These are phyloP conservation scores for Capronia coronata DNA, from an alignment of 2,329 filamentous ascomycete species.

Conservation along the genomic window DNA sequence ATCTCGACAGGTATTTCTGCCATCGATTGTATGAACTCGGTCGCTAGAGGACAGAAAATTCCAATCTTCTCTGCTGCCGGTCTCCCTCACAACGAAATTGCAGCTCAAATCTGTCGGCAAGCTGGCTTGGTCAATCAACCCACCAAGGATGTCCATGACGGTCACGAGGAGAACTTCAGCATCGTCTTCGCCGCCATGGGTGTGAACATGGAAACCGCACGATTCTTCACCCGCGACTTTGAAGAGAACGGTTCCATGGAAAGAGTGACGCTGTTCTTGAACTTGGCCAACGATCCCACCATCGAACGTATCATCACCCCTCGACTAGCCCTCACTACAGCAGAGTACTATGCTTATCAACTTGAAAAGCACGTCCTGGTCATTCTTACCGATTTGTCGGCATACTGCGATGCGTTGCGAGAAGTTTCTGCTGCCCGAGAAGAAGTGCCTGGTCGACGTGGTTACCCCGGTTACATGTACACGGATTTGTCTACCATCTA, in stretches of 20 bases:
- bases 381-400: slow-evolving; percentile 94
- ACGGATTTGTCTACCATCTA: slow-evolving; percentile 99
- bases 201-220: slow-evolving; percentile 98
- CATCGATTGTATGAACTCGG: slow-evolving; percentile 97
- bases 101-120: slow-evolving; percentile 96
- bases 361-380: slow-evolving; percentile 99
- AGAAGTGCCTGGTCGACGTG: slow-evolving; percentile 97
- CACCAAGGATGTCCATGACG: slow-evolving; percentile 93
- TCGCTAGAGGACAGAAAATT: slow-evolving; percentile 98
- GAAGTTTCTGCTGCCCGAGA: slow-evolving; percentile 96
- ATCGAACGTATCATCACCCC: slow-evolving; percentile 99
- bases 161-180: slow-evolving; percentile 98
- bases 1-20: slow-evolving; percentile 98
- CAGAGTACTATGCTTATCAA: slow-evolving; percentile 99
- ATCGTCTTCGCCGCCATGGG: slow-evolving; percentile 99
- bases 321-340: slow-evolving; percentile 93
- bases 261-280: slow-evolving; percentile 93
- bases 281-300: slow-evolving; percentile 97
- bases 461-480: slow-evolving; percentile 99
- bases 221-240: slow-evolving; percentile 98
- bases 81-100: slow-evolving; percentile 99
- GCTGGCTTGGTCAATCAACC: slow-evolving; percentile 86
- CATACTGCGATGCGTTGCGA: slow-evolving; percentile 97
- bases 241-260: slow-evolving; percentile 99
- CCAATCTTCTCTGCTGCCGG: slow-evolving; percentile 97